These are phyloP conservation scores for Trichoderma sp. DNA, from an alignment of 2,329 filamentous ascomycete genomes.

Conservation along the genomic window DNA sequence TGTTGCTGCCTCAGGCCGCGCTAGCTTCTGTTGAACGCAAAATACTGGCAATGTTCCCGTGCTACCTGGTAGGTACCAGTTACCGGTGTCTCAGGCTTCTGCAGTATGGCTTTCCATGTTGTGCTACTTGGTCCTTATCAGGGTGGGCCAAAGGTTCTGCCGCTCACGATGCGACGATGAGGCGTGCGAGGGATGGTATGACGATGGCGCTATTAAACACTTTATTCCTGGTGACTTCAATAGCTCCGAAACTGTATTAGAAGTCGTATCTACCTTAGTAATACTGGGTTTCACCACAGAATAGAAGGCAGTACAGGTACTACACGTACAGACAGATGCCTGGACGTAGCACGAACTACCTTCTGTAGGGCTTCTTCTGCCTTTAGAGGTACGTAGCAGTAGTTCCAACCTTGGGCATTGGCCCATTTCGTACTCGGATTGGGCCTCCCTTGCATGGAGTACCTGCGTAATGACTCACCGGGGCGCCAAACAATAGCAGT, in stretches of 20 bases:
- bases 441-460: neutral
- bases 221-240: neutral
- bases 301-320: too few relatives aligned
- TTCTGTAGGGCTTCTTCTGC: too few relatives aligned
- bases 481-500: neutral
- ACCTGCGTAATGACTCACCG: neutral
- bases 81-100: neutral
- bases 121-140: neutral
- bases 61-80: neutral
- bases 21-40: neutral
- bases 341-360: too few relatives aligned
- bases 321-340: too few relatives aligned
- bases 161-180: neutral
- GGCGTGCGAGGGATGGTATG: neutral
- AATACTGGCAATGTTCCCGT: neutral
- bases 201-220: neutral
- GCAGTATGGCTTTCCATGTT: neutral
- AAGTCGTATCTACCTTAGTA: neutral
- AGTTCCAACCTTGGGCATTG: too few relatives aligned
- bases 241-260: neutral
- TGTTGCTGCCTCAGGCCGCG: conserved; percentile 13
- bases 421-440: neutral
- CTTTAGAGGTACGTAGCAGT: too few relatives aligned
- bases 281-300: neutral
- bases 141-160: neutral